Evolutionary conservation across 805 yeast species (phyloP).

Genomic region (Cyberlindnera galapagoensis): DNA sequence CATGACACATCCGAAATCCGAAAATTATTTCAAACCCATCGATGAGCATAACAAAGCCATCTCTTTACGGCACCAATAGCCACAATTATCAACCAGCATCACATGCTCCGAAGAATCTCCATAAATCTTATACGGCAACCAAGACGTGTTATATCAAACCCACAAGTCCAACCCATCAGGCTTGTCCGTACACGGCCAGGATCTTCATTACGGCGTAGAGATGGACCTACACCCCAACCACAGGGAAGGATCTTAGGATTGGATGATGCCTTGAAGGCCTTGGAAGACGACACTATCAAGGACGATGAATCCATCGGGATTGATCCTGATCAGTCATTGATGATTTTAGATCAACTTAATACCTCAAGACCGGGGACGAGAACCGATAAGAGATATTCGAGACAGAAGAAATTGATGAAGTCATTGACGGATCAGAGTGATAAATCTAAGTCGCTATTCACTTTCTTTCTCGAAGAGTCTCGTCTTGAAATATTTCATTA

Average conservation of each 20-base stretch:
- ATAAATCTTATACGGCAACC: too few relatives aligned
- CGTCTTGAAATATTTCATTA: slow-evolving; percentile 9
- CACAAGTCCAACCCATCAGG: too few relatives aligned
- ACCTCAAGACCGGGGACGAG: slow-evolving; percentile 16
- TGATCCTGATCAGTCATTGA: slow-evolving; percentile 7
- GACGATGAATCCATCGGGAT: slow-evolving; percentile 7
- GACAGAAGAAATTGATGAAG: slow-evolving; percentile 8
- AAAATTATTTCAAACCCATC: too few relatives aligned
- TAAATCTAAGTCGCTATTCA: slow-evolving; percentile 8
- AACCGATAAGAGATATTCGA: slow-evolving; percentile 16
- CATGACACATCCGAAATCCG: too few relatives aligned
- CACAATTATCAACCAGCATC: too few relatives aligned
- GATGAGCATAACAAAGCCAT: too few relatives aligned
- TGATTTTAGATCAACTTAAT: slow-evolving; percentile 17
- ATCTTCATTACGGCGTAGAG: background rate
- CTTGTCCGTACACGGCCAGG: background rate
- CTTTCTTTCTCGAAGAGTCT: slow-evolving; percentile 15
- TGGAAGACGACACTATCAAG: background rate
- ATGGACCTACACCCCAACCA: background rate
- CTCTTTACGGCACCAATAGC: too few relatives aligned
- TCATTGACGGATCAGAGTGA: slow-evolving; percentile 6
- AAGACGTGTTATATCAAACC: too few relatives aligned
- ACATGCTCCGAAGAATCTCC: too few relatives aligned
- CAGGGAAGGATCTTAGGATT: background rate
- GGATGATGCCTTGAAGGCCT: slow-evolving; percentile 1